phyloP scores from a whole-genome alignment of 2,329 filamentous ascomycete genomes.

The Orbilia quercus region DNA sequence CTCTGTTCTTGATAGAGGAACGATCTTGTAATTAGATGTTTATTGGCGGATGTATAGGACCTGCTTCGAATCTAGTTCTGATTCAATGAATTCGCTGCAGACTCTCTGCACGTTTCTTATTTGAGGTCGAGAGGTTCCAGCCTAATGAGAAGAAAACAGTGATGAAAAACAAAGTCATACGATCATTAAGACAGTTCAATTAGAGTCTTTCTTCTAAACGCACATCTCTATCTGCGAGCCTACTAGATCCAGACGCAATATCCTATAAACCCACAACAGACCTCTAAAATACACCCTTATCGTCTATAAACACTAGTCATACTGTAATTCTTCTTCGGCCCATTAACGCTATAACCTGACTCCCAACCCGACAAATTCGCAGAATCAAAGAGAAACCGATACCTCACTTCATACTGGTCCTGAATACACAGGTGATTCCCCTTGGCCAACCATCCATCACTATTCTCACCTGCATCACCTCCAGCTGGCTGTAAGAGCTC shows the following conservation, averaged over 20 bases:
- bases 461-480: constrained; percentile 60
- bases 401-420: constrained; percentile 77
- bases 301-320: constrained; percentile 69
- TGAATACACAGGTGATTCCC: constrained; percentile 77
- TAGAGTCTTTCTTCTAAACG: too few species aligned
- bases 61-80: constrained; percentile 27
- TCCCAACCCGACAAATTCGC: constrained; percentile 71
- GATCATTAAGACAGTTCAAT: too few species aligned
- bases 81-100: background rate
- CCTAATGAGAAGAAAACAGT: too few species aligned
- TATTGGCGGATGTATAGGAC: constrained; percentile 18
- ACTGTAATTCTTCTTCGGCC: constrained; percentile 79
- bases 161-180: too few species aligned
- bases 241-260: too few species aligned
- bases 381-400: constrained; percentile 73
- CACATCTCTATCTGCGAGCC: too few species aligned
- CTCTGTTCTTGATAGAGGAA: constrained; percentile 11
- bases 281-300: constrained; percentile 40
- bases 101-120: too few species aligned
- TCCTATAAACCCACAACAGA: too few species aligned
- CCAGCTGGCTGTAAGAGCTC: constrained; percentile 68
- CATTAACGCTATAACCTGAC: constrained; percentile 74
- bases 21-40: constrained; percentile 47
- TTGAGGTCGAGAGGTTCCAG: too few species aligned
- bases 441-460: constrained; percentile 71